A percentile compares a stretch with the other conserved stretches of the same genome.
Conservation (phyloP, 768 basidiomycete species). For the Cytidiella melzeri region DNA sequence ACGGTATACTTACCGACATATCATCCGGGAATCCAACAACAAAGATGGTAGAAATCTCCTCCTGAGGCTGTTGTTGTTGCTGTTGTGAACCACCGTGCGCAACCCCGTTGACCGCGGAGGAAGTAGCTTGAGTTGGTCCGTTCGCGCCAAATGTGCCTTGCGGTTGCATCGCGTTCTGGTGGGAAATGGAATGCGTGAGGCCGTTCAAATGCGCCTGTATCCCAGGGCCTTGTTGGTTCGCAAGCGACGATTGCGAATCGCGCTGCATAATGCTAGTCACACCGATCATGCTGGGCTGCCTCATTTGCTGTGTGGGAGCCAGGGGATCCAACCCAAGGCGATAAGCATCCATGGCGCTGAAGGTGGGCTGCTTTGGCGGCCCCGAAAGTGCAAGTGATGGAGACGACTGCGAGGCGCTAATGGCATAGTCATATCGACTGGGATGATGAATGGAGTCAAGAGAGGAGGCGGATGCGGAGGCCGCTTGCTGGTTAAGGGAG, state of each 20-base stretch:
- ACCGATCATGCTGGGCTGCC: conserved; percentile 1
- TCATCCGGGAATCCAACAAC: conserved; percentile 99
- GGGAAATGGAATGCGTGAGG: conserved; percentile 28
- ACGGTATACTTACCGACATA: conserved; percentile 70
- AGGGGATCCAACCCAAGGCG: conserved; percentile 18
- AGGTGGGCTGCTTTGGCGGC: conserved; percentile 14
- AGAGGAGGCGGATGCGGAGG: conserved; percentile 14
- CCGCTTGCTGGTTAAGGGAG: conserved; percentile 28
- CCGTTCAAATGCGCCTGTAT: conserved; percentile 32
- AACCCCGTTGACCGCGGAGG: conserved; percentile 42
- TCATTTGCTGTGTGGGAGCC: conserved; percentile 14
- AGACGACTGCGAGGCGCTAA: conserved; percentile 18
- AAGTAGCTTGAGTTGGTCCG: conserved; percentile 29
- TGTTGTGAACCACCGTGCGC: conserved; percentile 12
- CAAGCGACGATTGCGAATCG: conserved; percentile 28
- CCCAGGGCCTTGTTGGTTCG: conserved; percentile 27
- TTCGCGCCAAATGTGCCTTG: conserved; percentile 63
- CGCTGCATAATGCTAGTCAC: conserved; percentile 11
- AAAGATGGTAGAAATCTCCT: conserved; percentile 96
- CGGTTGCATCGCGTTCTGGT: conserved; percentile 40
- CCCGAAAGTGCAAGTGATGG: conserved; percentile 4
- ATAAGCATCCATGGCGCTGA: conserved; percentile 17
- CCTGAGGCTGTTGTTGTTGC: conserved; percentile 33
- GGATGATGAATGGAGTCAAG: conserved; percentile 19
- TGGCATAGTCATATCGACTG: conserved; percentile 30